Evolutionary conservation across 73 alveolate genomes (phyloP), one percentile per base, ranked within the genome.

Genomic region (Paraurostyla sp.): DNA sequence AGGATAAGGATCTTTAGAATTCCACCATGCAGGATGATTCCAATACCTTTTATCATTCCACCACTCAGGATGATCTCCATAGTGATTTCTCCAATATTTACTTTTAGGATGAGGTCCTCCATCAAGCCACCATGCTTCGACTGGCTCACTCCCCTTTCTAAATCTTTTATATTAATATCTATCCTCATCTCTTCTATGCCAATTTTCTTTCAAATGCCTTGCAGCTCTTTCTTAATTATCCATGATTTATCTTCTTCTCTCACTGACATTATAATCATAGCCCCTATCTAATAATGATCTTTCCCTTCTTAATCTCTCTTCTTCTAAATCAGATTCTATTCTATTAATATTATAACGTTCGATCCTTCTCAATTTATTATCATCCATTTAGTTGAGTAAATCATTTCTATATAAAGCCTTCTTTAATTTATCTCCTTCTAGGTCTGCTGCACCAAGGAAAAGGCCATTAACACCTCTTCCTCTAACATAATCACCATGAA

Each of bases 151-250:
- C 22, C 86, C 86, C 33, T 73, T 73, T 25, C 86, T 73, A 71
- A 73, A 73, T 13, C 86, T 40, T 27, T 73, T 73, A 73, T 73
- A 73, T 0, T 73, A 4, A 73, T 73, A 73, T 45, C 51, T 2
- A 32, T 73, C 86, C 40, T 73, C 86, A 73, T 73, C 86, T 45
- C 36, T 45, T 46, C 86, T 18, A 73, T 73, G 86, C 86, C 86
- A 73, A 45, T 73, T 6, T 32, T 73, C 86, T 38, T 49, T 73
- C 35, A 73, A 48, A 73, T 43, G 54, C 29, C 86, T 43, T 18
- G 65, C 71, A 13, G 48, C 71, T 73, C 86, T 73, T 43, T 73
- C 86, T 25, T 48, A 23, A 73, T 73, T 73, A 45, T 73, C 86
- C 45, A 73, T 49, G 6, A 65, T 65, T 33, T 38, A 7, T 4